Evolutionary conservation across 1,284 basidiomycete species (phyloP).

Genomic region (Irpex sp.): DNA sequence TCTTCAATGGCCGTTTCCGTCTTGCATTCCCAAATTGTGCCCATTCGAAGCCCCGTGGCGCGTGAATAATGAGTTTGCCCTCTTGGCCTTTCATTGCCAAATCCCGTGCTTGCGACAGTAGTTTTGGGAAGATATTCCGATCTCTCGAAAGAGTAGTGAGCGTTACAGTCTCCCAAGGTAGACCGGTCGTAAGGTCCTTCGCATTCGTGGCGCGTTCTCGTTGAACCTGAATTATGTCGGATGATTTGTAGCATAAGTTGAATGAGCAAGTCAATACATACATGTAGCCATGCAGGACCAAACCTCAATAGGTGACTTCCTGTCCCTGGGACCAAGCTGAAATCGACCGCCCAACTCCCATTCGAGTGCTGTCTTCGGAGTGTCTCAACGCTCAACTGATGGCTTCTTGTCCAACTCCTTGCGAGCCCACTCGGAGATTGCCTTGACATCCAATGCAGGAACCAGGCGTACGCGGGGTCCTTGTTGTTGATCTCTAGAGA

Average conservation of each 20-base stretch:
- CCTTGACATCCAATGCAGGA: constrained; percentile 94
- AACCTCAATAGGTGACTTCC: constrained; percentile 95
- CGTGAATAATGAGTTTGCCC: constrained; percentile 95
- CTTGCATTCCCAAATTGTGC: constrained; percentile 92
- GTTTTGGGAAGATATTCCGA: constrained; percentile 73
- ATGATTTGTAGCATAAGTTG: too few relatives aligned
- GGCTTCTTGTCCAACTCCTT: constrained; percentile 63
- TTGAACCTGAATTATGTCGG: constrained; percentile 60
- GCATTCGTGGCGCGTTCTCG: constrained; percentile 92
- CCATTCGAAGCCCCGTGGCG: constrained; percentile 97
- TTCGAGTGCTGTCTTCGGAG: constrained; percentile 84
- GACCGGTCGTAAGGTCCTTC: constrained; percentile 87
- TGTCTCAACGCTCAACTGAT: constrained; percentile 95
- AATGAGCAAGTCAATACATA: constrained; percentile 31
- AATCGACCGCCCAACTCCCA: constrained; percentile 82
- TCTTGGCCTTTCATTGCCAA: constrained; percentile 85
- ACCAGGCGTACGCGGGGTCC: constrained; percentile 95
- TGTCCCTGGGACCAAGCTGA: constrained; percentile 93
- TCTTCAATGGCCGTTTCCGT: constrained; percentile 81
- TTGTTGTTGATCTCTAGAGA: constrained; percentile 96
- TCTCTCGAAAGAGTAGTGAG: constrained; percentile 90
- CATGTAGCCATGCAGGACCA: constrained; percentile 92
- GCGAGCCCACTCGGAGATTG: constrained; percentile 36
- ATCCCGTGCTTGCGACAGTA: constrained; percentile 87
- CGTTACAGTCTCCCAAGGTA: constrained; percentile 97